phyloP scores from a whole-genome alignment of 257 asterid genomes.

The Fraxinus anomala region DNA sequence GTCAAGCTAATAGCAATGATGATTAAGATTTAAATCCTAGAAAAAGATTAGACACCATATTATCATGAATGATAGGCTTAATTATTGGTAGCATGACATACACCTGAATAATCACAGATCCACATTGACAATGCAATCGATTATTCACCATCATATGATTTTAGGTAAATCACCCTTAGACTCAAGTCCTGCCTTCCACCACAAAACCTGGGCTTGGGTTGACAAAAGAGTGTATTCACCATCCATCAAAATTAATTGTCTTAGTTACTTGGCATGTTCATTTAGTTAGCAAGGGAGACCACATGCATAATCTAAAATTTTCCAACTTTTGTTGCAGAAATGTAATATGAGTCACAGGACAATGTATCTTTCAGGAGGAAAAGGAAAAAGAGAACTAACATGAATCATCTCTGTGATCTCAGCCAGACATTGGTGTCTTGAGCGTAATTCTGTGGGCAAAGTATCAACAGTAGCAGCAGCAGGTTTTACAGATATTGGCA shows the following conservation, averaged over 20 bases:
- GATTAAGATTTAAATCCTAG: neutral
- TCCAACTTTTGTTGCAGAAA: neutral
- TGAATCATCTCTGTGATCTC: constrained; percentile 99
- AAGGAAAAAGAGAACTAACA: constrained; percentile 47
- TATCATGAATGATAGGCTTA: neutral
- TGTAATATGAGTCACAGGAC: neutral
- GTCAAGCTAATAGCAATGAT: neutral
- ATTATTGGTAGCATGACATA: neutral
- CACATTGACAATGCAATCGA: constrained; percentile 1
- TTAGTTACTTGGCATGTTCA: neutral
- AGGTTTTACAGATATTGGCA: constrained; percentile 47
- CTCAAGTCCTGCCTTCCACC: neutral
- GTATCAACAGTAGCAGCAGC: constrained; percentile 46
- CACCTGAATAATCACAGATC: constrained; percentile 10
- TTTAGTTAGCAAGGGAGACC: neutral
- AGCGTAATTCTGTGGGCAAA: constrained; percentile 63
- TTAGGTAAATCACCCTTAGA: neutral
- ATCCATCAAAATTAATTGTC: neutral
- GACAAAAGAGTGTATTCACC: neutral
- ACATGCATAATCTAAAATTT: neutral
- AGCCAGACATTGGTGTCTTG: constrained; percentile 84
- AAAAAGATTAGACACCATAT: neutral
- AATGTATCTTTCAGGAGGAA: neutral
- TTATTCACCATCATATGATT: neutral
- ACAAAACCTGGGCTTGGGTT: neutral